phyloP scores from a whole-genome alignment of 1,139 yeast species.

The Kurtzmaniella natalensis region DNA sequence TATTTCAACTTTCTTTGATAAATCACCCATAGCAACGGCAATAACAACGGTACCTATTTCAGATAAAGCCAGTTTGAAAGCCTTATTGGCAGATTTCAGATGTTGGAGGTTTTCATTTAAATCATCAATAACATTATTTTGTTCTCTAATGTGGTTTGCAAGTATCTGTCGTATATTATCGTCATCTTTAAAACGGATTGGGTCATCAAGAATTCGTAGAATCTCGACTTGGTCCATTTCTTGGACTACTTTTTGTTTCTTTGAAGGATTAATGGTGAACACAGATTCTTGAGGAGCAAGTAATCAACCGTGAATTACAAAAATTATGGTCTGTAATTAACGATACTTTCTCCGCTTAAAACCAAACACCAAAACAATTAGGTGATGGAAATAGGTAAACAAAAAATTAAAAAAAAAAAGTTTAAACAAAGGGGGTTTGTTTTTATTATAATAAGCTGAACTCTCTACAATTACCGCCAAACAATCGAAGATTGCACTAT shows the following conservation, averaged over 20 bases:
- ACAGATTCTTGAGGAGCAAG: not conserved
- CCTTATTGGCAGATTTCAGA: conserved; percentile 62
- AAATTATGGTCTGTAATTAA: not conserved
- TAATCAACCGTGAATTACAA: not conserved
- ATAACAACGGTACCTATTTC: conserved; percentile 82
- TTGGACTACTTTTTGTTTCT: conserved; percentile 15
- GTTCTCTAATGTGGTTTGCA: conserved; percentile 26
- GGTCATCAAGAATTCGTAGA: conserved; percentile 37
- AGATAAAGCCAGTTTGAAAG: conserved; percentile 69
- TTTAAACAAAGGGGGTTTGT: too few species aligned
- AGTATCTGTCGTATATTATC: conserved; percentile 32
- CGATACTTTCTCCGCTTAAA: not conserved
- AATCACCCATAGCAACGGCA: conserved; percentile 82
- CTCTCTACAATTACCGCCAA: too few species aligned
- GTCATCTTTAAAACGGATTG: conserved; percentile 29
- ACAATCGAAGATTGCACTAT: too few species aligned
- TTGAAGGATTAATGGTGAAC: conserved; percentile 16
- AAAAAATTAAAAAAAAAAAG: not conserved
- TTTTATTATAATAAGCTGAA: too few species aligned
- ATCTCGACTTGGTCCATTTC: conserved; percentile 30
- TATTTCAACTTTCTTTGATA: conserved; percentile 69
- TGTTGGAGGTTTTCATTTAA: conserved; percentile 43
- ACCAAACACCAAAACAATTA: too few species aligned
- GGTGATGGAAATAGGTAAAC: not conserved
- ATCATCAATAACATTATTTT: conserved; percentile 25